Conservation (phyloP, 2,329 filamentous ascomycete genomes). For the Paecilomyces sp. region DNA sequence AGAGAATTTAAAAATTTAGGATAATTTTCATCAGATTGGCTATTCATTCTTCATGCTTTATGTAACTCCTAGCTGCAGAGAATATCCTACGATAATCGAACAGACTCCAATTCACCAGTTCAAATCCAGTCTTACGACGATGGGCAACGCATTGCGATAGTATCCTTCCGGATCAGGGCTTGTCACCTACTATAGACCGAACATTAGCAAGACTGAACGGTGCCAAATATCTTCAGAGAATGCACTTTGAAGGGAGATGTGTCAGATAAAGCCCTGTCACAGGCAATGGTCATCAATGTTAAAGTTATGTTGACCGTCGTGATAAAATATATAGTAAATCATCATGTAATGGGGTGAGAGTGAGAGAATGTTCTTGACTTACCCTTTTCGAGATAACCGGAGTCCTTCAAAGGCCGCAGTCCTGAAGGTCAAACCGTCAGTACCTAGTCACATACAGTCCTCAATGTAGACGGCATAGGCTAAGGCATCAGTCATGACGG, state of each 20-base stretch:
- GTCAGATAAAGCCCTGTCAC: slow-evolving; percentile 59
- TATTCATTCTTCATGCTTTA: neutral
- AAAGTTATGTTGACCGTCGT: slow-evolving; percentile 83
- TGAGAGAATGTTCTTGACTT: slow-evolving; percentile 5
- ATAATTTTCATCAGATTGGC: neutral
- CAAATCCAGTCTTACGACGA: no score
- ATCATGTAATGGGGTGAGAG: slow-evolving; percentile 48
- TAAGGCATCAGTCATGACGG: slow-evolving; percentile 43
- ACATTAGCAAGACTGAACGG: neutral
- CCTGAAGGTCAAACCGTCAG: slow-evolving; percentile 1
- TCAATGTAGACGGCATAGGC: slow-evolving; percentile 7
- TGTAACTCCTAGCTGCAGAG: neutral
- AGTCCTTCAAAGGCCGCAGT: neutral
- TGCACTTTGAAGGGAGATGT: slow-evolving; percentile 3
- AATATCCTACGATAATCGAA: neutral
- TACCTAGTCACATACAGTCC: slow-evolving; percentile 1
- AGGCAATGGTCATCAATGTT: slow-evolving; percentile 70
- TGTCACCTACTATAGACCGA: neutral
- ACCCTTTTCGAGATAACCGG: slow-evolving; percentile 5
- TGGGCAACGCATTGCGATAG: neutral
- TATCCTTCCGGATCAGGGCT: neutral
- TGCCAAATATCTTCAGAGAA: neutral
- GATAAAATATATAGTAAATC: slow-evolving; percentile 59
- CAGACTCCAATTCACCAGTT: no score
- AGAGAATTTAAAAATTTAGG: neutral